Percentiles rank a stretch among this genome's conserved stretches.
Evolutionary conservation across 305 asterid species (phyloP).

Genomic region (Rubia peregrina): DNA sequence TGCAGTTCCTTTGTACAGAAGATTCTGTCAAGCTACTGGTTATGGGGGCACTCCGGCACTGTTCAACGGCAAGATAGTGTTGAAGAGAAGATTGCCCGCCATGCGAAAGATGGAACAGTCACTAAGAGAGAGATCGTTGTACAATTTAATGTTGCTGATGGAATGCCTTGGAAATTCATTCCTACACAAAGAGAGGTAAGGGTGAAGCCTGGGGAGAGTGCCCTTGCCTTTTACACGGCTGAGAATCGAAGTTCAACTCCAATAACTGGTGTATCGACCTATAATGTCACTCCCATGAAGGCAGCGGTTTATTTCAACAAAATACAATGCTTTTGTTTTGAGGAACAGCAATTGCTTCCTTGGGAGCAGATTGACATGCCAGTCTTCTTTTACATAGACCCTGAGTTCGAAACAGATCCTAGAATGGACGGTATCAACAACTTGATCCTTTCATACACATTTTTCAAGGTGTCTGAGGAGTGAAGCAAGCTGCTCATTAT

Average conservation of each 20-base stretch:
- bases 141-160: conserved; percentile 98
- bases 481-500: conserved; percentile 14
- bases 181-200: conserved; percentile 96
- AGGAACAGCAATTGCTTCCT: conserved; percentile 86
- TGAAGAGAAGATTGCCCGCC: conserved; percentile 94
- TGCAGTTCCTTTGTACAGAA: conserved; percentile 87
- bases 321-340: conserved; percentile 92
- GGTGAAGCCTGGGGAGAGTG: conserved; percentile 97
- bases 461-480: conserved; percentile 67
- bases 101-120: conserved; percentile 73
- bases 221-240: conserved; percentile 97
- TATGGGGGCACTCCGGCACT: conserved; percentile 78
- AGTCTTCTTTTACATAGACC: conserved; percentile 92
- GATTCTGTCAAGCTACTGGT: conserved; percentile 97
- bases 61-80: conserved; percentile 90
- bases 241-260: conserved; percentile 81
- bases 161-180: conserved; percentile 89
- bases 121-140: conserved; percentile 80
- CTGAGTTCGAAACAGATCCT: conserved; percentile 86
- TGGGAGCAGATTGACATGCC: conserved; percentile 97
- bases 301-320: conserved; percentile 90
- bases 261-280: conserved; percentile 77
- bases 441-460: conserved; percentile 78
- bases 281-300: conserved; percentile 96
- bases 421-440: conserved; percentile 89